Conservation (phyloP, 345 rosid genomes). For the Excoecaria agallocha region DNA sequence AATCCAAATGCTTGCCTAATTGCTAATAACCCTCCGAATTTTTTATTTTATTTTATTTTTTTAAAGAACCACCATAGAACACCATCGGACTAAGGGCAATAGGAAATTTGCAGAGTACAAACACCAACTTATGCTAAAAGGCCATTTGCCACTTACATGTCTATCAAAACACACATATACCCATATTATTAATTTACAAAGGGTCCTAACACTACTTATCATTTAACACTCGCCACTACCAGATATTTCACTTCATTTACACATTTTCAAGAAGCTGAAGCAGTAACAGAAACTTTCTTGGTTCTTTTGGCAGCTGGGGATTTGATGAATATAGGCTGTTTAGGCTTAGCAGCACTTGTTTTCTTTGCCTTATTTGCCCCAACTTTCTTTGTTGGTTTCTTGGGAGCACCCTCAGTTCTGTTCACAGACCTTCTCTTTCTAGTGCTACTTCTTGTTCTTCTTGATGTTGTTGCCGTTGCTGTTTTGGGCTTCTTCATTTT, state of each 20-base stretch:
- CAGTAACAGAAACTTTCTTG: conserved; percentile 43
- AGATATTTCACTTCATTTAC: neutral
- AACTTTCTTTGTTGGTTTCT: conserved; percentile 31
- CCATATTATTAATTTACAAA: neutral
- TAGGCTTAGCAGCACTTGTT: conserved; percentile 38
- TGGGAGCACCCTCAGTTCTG: conserved; percentile 28
- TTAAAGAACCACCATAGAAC: no score
- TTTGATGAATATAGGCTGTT: conserved; percentile 43
- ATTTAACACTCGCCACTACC: neutral
- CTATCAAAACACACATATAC: no score
- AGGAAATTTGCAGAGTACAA: no score
- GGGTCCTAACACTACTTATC: neutral
- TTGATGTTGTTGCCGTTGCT: no score
- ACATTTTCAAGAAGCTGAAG: conserved; percentile 25
- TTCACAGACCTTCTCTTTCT: conserved; percentile 38
- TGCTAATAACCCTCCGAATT: no score
- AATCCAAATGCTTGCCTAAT: no score
- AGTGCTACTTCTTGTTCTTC: conserved; percentile 4
- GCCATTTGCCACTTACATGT: neutral
- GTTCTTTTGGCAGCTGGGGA: conserved; percentile 43
- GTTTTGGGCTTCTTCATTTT: conserved; percentile 7
- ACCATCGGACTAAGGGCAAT: no score
- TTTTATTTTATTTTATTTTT: no score
- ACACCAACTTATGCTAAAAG: neutral
- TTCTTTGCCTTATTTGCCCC: conserved; percentile 38